phyloP scores from a whole-genome alignment of 257 asterid genomes.

The Salvia hispanica region DNA sequence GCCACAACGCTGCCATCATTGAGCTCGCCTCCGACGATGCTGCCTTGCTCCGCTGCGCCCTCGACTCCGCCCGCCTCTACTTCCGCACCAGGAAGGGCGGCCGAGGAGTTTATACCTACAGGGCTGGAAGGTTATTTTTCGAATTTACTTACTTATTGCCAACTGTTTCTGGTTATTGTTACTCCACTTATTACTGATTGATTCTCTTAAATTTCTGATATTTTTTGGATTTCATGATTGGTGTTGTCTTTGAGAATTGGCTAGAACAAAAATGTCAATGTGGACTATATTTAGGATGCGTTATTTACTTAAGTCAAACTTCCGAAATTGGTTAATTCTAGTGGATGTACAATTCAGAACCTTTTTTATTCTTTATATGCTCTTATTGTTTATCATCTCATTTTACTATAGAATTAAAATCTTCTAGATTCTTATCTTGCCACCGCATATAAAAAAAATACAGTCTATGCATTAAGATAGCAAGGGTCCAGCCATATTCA shows the following conservation, averaged over 20 bases:
- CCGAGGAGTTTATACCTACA: constrained; percentile 69
- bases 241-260: not conserved
- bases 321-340: not conserved
- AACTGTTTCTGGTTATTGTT: not conserved
- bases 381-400: not conserved
- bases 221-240: not conserved
- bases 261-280: not conserved
- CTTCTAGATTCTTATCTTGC: not conserved
- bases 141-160: not conserved
- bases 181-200: not conserved
- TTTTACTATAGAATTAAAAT: not conserved
- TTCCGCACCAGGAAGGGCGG: constrained; percentile 63
- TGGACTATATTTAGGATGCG: not conserved
- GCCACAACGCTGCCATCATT: constrained; percentile 90
- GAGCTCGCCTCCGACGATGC: constrained; percentile 70
- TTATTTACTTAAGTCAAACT: not conserved
- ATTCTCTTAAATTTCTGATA: constrained; percentile 3
- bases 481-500: not conserved
- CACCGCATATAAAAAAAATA: not conserved
- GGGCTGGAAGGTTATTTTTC: constrained; percentile 75
- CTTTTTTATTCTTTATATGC: not conserved
- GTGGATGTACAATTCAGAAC: constrained; percentile 11
- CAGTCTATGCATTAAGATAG: constrained; percentile 2
- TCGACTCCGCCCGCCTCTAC: constrained; percentile 71
- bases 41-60: constrained; percentile 76